These are phyloP conservation scores for Nicotiana paniculata DNA, from an alignment of 257 asterid species.

Conservation along the genomic window DNA sequence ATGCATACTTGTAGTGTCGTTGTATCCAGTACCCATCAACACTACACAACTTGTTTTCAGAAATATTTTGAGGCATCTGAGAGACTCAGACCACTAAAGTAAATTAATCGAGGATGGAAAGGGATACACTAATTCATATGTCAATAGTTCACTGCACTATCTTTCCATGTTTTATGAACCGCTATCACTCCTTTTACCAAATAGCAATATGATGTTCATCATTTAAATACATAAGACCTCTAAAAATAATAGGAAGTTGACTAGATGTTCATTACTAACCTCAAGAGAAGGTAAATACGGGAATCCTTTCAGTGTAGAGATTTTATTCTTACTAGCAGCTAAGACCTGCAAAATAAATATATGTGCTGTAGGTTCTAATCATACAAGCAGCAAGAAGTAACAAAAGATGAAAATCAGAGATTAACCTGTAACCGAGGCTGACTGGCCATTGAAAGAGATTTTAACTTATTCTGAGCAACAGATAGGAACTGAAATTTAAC, in stretches of 20 bases:
- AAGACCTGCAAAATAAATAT: conserved; percentile 54
- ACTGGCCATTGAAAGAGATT: conserved; percentile 94
- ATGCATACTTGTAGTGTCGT: not conserved
- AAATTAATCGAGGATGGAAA: not conserved
- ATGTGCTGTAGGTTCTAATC: not conserved
- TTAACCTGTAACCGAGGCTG: conserved; percentile 97
- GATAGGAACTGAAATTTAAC: conserved; percentile 71
- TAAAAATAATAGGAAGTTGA: not conserved
- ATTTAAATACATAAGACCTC: not conserved
- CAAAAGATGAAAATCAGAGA: conserved; percentile 22
- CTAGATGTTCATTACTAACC: conserved; percentile 46
- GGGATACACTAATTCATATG: not conserved
- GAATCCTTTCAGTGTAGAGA: conserved; percentile 95
- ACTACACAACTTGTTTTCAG: not conserved
- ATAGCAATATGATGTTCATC: not conserved
- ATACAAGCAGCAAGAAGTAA: conserved; percentile 11
- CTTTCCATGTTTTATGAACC: not conserved
- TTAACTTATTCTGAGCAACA: conserved; percentile 95
- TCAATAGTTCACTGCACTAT: not conserved
- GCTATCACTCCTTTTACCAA: not conserved
- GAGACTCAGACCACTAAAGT: not conserved
- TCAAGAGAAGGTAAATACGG: conserved; percentile 93
- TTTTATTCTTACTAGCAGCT: conserved; percentile 96
- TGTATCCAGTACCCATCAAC: not conserved
- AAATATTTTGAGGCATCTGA: not conserved